Evolutionary conservation across 148 eudicot genomes (phyloP).

Genomic region (Fagopyrum tataricum): DNA sequence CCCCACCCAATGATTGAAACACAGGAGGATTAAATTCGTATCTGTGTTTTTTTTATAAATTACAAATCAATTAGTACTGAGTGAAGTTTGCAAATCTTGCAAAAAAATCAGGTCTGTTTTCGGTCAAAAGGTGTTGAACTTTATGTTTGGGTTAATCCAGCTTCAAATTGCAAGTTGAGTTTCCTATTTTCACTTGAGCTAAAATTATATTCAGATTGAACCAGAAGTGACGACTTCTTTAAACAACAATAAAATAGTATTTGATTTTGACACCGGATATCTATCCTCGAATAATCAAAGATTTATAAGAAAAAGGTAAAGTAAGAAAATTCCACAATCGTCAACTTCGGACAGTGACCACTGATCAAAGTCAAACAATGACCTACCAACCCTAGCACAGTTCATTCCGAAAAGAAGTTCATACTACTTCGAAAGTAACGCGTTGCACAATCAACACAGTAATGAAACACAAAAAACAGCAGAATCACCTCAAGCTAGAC

Average conservation of each 20-base stretch:
- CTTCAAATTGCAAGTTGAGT: neutral
- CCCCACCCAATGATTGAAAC: neutral
- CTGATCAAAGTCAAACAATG: neutral
- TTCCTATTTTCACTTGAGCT: neutral
- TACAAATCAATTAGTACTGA: neutral
- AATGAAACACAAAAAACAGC: neutral
- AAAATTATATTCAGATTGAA: neutral
- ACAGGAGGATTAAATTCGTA: neutral
- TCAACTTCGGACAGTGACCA: neutral
- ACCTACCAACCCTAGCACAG: slow-evolving; percentile 5
- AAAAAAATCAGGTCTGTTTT: too few species aligned
- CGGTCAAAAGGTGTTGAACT: too few species aligned
- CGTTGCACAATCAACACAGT: neutral
- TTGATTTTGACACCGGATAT: slow-evolving; percentile 1
- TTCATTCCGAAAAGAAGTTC: neutral
- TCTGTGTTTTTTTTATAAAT: neutral
- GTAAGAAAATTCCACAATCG: neutral
- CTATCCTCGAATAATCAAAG: neutral
- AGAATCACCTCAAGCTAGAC: neutral
- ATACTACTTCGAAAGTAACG: neutral
- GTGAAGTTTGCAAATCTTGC: neutral
- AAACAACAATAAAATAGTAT: slow-evolving; percentile 1
- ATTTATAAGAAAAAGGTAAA: neutral
- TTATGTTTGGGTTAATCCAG: neutral
- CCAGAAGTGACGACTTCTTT: neutral